Conservation (phyloP, 768 basidiomycete genomes). For the Sarcodon aspratus region DNA sequence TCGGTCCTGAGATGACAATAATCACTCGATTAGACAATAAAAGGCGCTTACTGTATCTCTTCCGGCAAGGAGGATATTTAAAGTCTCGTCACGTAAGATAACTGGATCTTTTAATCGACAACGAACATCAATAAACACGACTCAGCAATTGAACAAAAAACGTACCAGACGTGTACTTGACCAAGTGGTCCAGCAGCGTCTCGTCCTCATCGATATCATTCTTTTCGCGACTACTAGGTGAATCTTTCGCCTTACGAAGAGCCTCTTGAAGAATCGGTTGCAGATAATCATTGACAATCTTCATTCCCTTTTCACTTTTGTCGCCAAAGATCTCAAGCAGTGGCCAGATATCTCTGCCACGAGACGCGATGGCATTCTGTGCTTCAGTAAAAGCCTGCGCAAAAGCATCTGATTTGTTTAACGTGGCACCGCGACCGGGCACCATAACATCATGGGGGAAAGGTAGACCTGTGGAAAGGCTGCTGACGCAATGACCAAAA, state of each 20-base stretch:
- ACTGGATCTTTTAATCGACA: slow-evolving; percentile 12
- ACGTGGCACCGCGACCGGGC: background rate
- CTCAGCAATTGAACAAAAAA: slow-evolving; percentile 6
- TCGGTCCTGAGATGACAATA: too few species aligned
- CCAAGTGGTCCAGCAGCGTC: slow-evolving; percentile 30
- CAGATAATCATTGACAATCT: slow-evolving; percentile 25
- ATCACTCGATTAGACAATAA: background rate
- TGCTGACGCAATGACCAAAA: slow-evolving; percentile 31
- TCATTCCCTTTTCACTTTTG: slow-evolving; percentile 20
- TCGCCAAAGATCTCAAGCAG: slow-evolving; percentile 25
- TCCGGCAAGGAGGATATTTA: slow-evolving; percentile 24
- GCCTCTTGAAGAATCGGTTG: slow-evolving; percentile 27
- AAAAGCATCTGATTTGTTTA: slow-evolving; percentile 14
- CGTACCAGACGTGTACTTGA: slow-evolving; percentile 26
- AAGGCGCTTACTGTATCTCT: slow-evolving; percentile 16
- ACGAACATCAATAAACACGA: slow-evolving; percentile 15
- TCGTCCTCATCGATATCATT: slow-evolving; percentile 17
- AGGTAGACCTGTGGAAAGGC: slow-evolving; percentile 23
- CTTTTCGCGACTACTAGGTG: slow-evolving; percentile 6
- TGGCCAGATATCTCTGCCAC: slow-evolving; percentile 27
- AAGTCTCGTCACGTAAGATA: slow-evolving; percentile 19
- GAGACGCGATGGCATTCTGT: slow-evolving; percentile 17
- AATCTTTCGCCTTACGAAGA: slow-evolving; percentile 13
- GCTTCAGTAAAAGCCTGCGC: slow-evolving; percentile 19
- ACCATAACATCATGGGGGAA: slow-evolving; percentile 21